Percentiles rank a stretch among this genome's conserved stretches.
Conservation (phyloP, 2,329 filamentous ascomycete genomes). For the Colletotrichum graminicola region DNA sequence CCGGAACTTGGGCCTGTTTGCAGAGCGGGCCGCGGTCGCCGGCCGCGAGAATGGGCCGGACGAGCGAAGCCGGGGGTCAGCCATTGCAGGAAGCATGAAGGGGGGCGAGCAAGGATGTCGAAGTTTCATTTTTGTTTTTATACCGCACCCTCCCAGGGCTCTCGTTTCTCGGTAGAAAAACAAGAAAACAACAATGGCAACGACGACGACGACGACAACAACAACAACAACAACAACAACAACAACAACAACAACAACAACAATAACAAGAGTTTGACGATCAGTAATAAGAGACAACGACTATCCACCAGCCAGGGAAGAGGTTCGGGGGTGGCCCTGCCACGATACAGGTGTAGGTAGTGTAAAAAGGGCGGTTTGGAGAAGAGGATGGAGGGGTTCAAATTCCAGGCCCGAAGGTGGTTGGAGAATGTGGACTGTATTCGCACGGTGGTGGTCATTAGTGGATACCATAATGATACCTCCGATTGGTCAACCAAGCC, state of each 20-base stretch:
- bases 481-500: conserved; percentile 33
- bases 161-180: conserved; percentile 1
- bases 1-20: conserved; percentile 20
- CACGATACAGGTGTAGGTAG: not conserved
- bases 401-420: conserved; percentile 23
- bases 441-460: not conserved
- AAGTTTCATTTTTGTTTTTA: not conserved
- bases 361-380: conserved; percentile 9
- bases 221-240: not conserved
- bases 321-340: conserved; percentile 20
- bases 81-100: conserved; percentile 6
- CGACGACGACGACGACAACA: no score
- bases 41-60: conserved; percentile 34
- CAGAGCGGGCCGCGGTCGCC: conserved; percentile 26
- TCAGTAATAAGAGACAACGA: conserved; percentile 1
- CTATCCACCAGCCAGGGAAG: conserved; percentile 13
- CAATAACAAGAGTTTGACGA: not conserved
- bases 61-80: conserved; percentile 9
- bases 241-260: no score
- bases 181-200: not conserved
- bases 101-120: conserved; percentile 14
- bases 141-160: not conserved
- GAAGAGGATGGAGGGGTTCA: conserved; percentile 20
- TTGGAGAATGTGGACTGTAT: conserved; percentile 33
- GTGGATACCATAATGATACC: conserved; percentile 24